Percentiles rank a stretch among this genome's conserved stretches.
phyloP scores from a whole-genome alignment of 305 asterid genomes.

The Plantago lanceolata region DNA sequence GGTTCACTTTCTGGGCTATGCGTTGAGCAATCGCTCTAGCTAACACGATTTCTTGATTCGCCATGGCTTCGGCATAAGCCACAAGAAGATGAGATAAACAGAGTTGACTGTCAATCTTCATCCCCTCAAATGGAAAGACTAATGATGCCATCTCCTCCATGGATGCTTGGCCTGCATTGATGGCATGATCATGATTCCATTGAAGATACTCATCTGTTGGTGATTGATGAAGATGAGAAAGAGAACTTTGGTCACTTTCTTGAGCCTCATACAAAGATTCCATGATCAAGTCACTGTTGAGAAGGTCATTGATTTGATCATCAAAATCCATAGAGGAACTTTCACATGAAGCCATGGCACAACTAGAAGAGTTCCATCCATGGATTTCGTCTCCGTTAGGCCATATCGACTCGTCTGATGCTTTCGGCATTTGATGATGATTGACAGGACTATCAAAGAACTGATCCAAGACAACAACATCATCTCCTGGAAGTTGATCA shows the following conservation, averaged over 20 bases:
- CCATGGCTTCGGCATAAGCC: constrained; percentile 6
- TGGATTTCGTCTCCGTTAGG: not conserved
- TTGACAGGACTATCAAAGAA: not conserved
- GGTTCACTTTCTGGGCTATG: constrained; percentile 4
- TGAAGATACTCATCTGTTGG: not conserved
- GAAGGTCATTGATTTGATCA: constrained; percentile 1
- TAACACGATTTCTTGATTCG: not conserved
- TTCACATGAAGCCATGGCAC: not conserved
- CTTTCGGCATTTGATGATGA: not conserved
- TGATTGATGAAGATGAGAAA: not conserved
- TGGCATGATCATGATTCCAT: constrained; percentile 3
- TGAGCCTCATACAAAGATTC: not conserved
- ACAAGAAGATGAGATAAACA: constrained; percentile 3
- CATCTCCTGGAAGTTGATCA: not conserved
- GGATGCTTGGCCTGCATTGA: constrained; percentile 1
- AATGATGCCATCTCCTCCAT: not conserved
- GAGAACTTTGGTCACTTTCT: not conserved
- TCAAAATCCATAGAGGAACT: constrained; percentile 3
- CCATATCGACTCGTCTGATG: not conserved
- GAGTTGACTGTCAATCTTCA: constrained; percentile 1
- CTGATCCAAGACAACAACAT: not conserved
- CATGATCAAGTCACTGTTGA: constrained; percentile 6
- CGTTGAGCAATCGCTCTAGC: not conserved
- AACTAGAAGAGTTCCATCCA: not conserved
- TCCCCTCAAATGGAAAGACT: constrained; percentile 9